phyloP scores from a whole-genome alignment of 2,329 filamentous ascomycete species.

The Colletotrichum sp. region DNA sequence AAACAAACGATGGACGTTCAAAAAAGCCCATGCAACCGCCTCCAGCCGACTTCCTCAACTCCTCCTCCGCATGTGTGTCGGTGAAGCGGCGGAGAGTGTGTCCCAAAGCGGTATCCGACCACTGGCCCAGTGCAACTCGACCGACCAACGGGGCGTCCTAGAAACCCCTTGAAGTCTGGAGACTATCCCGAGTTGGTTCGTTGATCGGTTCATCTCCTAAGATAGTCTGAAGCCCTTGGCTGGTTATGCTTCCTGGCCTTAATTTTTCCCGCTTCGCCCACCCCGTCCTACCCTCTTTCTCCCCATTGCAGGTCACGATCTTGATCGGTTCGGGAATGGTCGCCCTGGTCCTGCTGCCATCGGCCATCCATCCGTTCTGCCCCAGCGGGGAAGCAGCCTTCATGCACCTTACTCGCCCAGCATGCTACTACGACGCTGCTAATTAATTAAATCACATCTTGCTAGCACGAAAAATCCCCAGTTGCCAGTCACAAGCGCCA shows the following conservation, averaged over 20 bases:
- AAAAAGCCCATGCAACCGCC: neutral
- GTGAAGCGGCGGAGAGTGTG: neutral
- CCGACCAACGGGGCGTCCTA: conserved; percentile 2
- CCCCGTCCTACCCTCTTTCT: neutral
- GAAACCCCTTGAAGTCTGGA: neutral
- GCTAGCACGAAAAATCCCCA: neutral
- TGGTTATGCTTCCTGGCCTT: neutral
- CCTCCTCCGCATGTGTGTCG: neutral
- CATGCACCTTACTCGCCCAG: conserved; percentile 5
- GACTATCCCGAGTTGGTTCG: neutral
- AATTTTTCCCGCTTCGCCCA: neutral
- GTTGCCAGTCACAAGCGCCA: neutral
- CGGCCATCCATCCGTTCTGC: neutral
- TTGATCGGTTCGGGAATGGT: conserved; percentile 12
- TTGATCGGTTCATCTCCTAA: neutral
- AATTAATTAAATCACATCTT: neutral
- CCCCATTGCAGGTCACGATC: conserved; percentile 1
- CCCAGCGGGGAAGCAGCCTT: neutral
- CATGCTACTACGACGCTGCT: neutral
- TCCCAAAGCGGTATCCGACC: conserved; percentile 19
- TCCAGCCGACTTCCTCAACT: neutral
- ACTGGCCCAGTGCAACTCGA: conserved; percentile 13
- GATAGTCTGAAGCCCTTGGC: neutral
- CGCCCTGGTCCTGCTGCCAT: neutral
- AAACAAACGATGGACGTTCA: neutral